Percentiles rank a stretch among this genome's conserved stretches.
phyloP scores from a whole-genome alignment of 495 filamentous ascomycete genomes.

The Daldinia caldariorum region DNA sequence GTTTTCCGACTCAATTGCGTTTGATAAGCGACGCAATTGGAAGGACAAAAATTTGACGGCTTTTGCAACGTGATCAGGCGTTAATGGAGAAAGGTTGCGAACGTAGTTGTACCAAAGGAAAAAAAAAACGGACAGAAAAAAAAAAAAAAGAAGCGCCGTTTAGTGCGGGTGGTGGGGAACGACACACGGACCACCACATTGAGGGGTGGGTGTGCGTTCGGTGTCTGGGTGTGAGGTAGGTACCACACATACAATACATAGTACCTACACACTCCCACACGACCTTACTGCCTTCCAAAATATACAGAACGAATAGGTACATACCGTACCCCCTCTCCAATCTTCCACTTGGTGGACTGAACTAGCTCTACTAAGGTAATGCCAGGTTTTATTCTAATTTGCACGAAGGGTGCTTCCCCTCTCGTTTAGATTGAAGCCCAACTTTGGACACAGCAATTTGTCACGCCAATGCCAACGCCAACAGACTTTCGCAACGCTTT shows the following conservation, averaged over 20 bases:
- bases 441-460: constrained; percentile 40
- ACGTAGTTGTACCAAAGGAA: neutral
- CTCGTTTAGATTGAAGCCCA: constrained; percentile 35
- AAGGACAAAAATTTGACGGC: constrained; percentile 28
- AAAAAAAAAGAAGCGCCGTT: constrained; percentile 14
- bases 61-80: constrained; percentile 45
- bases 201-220: constrained; percentile 15
- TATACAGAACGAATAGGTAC: neutral
- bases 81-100: constrained; percentile 38
- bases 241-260: constrained; percentile 11
- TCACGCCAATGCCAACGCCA: constrained; percentile 25
- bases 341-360: constrained; percentile 27
- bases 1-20: constrained; percentile 37
- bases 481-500: constrained; percentile 13
- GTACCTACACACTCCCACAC: constrained; percentile 7
- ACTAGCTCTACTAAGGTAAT: constrained; percentile 19
- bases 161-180: constrained; percentile 22
- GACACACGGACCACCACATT: neutral
- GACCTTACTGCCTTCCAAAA: too few species aligned
- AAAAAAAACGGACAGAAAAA: too few species aligned
- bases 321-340: constrained; percentile 7
- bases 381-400: constrained; percentile 9
- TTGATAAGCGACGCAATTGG: constrained; percentile 33
- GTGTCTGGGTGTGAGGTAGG: neutral
- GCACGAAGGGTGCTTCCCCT: constrained; percentile 6